These are phyloP conservation scores for Aspergillus funiculosus DNA, from an alignment of 495 filamentous ascomycete species.

Conservation along the genomic window DNA sequence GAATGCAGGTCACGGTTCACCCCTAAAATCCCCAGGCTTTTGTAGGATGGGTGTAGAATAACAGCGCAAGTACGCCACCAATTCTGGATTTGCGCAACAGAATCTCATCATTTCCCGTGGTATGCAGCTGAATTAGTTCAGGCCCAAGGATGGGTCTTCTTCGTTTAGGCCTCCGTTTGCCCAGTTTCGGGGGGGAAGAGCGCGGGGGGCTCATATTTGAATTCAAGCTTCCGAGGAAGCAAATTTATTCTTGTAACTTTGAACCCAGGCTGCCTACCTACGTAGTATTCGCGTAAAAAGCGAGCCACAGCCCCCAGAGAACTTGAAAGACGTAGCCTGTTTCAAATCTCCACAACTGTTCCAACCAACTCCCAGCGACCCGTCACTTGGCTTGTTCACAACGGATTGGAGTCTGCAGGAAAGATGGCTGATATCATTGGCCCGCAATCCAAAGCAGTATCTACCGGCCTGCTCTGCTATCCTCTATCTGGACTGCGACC, in stretches of 20 bases:
- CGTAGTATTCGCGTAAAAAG: no score
- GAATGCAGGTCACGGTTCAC: no score
- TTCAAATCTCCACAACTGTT: slow-evolving; percentile 15
- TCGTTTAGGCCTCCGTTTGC: background rate
- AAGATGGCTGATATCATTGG: slow-evolving; percentile 13
- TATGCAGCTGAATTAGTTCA: background rate
- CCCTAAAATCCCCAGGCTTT: no score
- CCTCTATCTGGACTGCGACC: slow-evolving; percentile 12
- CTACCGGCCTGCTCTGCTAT: slow-evolving; percentile 14
- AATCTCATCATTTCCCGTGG: background rate
- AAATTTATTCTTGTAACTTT: background rate
- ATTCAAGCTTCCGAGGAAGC: background rate
- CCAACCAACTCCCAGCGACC: background rate
- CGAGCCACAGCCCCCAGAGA: no score
- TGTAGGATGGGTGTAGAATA: no score
- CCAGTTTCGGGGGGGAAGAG: background rate
- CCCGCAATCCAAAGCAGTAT: slow-evolving; percentile 8
- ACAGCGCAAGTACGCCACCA: slow-evolving; percentile 2
- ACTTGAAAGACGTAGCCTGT: background rate
- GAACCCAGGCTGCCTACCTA: no score
- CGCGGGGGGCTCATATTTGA: background rate
- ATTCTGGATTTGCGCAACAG: slow-evolving; percentile 6
- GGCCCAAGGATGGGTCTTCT: no score
- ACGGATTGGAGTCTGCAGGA: slow-evolving; percentile 1
- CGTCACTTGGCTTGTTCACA: slow-evolving; percentile 8